A percentile compares a stretch with the other conserved stretches of the same genome.
Evolutionary conservation across 495 filamentous ascomycete species (phyloP).

Genomic region (Neohortaea acidophila): DNA sequence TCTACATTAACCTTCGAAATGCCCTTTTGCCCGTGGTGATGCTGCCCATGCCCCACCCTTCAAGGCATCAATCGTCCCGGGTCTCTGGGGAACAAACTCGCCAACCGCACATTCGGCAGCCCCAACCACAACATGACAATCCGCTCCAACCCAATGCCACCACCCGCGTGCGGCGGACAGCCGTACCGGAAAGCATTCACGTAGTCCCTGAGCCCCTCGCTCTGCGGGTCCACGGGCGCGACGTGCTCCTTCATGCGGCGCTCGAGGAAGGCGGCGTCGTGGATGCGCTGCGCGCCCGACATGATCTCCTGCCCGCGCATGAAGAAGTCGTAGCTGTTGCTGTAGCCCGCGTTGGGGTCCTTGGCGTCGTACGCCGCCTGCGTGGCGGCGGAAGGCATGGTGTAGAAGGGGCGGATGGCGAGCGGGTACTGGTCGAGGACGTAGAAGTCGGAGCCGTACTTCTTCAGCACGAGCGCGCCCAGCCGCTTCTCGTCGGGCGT

Average conservation of each 20-base stretch:
- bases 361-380: constrained; percentile 43
- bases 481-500: constrained; percentile 82
- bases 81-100: constrained; percentile 67
- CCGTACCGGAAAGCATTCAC: constrained; percentile 65
- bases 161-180: constrained; percentile 70
- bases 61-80: constrained; percentile 67
- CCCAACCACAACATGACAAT: constrained; percentile 81
- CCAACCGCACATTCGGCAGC: constrained; percentile 64
- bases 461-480: constrained; percentile 68
- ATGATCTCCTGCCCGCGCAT: constrained; percentile 86
- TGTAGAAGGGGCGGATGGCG: constrained; percentile 74
- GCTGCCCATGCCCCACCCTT: no score
- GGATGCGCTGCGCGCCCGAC: constrained; percentile 73
- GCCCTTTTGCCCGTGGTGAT: no score
- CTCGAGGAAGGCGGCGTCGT: constrained; percentile 54
- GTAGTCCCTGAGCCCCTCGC: constrained; percentile 70
- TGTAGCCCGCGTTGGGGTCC: constrained; percentile 56
- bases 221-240: constrained; percentile 45
- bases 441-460: constrained; percentile 84
- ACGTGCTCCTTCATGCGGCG: constrained; percentile 56
- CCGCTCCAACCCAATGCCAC: constrained; percentile 74
- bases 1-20: no score
- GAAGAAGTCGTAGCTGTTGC: constrained; percentile 86
- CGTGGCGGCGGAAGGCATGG: constrained; percentile 51
- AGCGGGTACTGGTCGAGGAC: constrained; percentile 85